phyloP scores from a whole-genome alignment of 2,329 filamentous ascomycete species.

The Beauveria caledonica region DNA sequence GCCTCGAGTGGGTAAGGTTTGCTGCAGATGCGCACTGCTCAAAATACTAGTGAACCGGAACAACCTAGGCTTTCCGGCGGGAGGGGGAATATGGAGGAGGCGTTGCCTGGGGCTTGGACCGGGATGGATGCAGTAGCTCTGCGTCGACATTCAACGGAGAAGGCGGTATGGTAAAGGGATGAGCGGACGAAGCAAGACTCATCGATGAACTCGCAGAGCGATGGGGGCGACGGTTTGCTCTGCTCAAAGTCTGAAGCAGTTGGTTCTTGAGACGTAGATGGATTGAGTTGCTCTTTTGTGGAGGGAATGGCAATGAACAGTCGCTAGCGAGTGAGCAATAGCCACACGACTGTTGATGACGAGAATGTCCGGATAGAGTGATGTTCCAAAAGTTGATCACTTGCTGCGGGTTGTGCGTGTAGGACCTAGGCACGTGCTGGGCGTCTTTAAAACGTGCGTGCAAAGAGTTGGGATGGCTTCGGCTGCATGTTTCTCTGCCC shows the following conservation, averaged over 20 bases:
- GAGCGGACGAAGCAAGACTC: neutral
- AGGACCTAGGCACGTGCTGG: neutral
- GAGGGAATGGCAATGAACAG: neutral
- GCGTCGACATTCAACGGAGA: neutral
- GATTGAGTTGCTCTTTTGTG: too few species aligned
- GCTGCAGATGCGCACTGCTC: constrained; percentile 1
- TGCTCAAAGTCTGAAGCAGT: neutral
- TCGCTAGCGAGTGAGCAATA: neutral
- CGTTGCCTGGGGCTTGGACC: neutral
- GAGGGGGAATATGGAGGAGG: neutral
- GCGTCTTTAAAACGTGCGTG: neutral
- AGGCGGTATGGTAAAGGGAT: neutral
- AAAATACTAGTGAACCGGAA: neutral
- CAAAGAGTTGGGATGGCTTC: neutral
- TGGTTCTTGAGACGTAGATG: too few species aligned
- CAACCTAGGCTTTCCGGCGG: neutral
- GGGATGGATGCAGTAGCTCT: constrained; percentile 5
- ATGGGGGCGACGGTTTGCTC: neutral
- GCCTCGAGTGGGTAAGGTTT: constrained; percentile 8
- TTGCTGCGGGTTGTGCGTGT: neutral
- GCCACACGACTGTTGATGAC: too few species aligned
- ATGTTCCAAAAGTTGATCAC: neutral
- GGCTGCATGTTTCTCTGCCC: neutral
- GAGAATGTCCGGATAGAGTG: neutral
- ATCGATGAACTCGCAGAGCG: neutral